Percentiles rank a stretch among this genome's conserved stretches.
Conservation (phyloP, 106 monocot species). For the Apostasia shenzhenica region DNA sequence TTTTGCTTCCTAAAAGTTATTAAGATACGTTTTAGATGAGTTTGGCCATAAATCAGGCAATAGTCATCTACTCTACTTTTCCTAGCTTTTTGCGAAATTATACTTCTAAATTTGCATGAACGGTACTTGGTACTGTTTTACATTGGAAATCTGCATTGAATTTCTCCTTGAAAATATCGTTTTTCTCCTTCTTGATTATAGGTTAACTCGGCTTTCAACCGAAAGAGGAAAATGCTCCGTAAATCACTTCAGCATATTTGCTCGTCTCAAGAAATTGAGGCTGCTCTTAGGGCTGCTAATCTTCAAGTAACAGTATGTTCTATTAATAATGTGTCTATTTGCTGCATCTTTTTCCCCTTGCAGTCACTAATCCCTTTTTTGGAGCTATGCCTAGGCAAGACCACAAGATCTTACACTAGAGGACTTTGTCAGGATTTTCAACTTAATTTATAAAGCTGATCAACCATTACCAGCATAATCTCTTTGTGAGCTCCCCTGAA, state of each 20-base stretch:
- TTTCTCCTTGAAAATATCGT: too few species aligned
- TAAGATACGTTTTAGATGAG: too few species aligned
- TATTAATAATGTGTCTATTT: background rate
- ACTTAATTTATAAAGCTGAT: conserved; percentile 29
- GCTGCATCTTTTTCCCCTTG: background rate
- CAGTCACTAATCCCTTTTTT: background rate
- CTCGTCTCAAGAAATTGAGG: conserved; percentile 57
- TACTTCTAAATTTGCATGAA: too few species aligned
- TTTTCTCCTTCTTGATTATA: background rate
- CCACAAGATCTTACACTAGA: conserved; percentile 78
- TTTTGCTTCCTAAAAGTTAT: too few species aligned
- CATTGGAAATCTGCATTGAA: too few species aligned
- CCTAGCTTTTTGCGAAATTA: too few species aligned
- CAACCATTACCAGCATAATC: background rate
- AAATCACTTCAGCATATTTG: conserved; percentile 75
- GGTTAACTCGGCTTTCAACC: conserved; percentile 85
- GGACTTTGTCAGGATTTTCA: conserved; percentile 81
- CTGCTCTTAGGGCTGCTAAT: conserved; percentile 46
- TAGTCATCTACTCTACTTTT: too few species aligned
- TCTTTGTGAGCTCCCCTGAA: too few species aligned
- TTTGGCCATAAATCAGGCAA: too few species aligned
- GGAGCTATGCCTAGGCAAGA: conserved; percentile 48
- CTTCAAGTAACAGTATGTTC: conserved; percentile 70
- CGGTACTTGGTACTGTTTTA: too few species aligned
- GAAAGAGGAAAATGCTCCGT: conserved; percentile 90